These are phyloP conservation scores for Blastocystis sp. DNA, from an alignment of 352 stramenopile species.

Conservation along the genomic window DNA sequence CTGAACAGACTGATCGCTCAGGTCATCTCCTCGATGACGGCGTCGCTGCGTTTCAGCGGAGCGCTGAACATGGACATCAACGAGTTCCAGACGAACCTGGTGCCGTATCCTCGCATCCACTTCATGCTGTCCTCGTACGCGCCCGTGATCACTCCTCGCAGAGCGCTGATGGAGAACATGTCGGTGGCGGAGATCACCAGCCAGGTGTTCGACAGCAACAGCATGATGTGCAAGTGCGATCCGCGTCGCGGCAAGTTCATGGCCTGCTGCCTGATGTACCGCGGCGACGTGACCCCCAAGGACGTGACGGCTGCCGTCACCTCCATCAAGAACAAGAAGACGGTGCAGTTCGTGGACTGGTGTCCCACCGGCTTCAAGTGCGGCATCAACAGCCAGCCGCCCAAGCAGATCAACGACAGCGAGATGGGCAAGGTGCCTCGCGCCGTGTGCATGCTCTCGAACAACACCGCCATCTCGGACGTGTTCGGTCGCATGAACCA, in stretches of 20 bases:
- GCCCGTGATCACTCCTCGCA: conserved; percentile 89
- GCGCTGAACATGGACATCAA: conserved; percentile 94
- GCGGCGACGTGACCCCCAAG: conserved; percentile 76
- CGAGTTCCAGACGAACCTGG: conserved; percentile 98
- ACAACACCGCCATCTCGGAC: conserved; percentile 94
- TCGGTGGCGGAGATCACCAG: conserved; percentile 95
- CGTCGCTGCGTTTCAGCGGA: conserved; percentile 91
- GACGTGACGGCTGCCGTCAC: conserved; percentile 88
- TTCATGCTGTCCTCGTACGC: conserved; percentile 97
- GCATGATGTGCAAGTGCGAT: conserved; percentile 99
- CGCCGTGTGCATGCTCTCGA: conserved; percentile 95
- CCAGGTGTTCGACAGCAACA: conserved; percentile 86
- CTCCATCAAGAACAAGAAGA: conserved; percentile 97
- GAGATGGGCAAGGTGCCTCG: conserved; percentile 90
- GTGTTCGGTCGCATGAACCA: conserved; percentile 92
- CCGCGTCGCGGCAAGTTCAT: conserved; percentile 97
- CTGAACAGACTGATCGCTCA: conserved; percentile 94
- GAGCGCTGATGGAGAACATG: conserved; percentile 89
- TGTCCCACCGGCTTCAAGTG: conserved; percentile 96
- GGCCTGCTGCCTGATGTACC: conserved; percentile 94
- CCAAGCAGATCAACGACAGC: conserved; percentile 84
- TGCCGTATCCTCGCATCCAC: conserved; percentile 95
- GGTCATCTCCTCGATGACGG: conserved; percentile 92
- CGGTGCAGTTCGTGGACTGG: conserved; percentile 98
- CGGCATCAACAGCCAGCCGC: conserved; percentile 94